phyloP scores from a whole-genome alignment of 139 green algal genomes.

The Tetraselmis chui region DNA sequence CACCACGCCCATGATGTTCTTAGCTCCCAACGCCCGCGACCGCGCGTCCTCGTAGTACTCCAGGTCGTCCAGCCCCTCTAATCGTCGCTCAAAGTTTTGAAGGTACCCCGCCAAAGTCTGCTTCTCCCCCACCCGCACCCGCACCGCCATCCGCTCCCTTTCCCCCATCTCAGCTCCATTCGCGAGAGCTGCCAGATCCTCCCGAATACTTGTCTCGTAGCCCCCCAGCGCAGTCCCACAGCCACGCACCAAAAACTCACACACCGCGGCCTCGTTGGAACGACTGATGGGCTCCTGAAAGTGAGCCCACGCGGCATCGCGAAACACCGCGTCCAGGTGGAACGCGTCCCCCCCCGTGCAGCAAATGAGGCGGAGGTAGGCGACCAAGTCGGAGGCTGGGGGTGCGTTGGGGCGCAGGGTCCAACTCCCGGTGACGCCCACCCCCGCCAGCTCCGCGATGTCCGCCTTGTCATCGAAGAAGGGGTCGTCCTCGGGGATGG shows the following conservation, averaged over 20 bases:
- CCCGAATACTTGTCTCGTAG: constrained; percentile 48
- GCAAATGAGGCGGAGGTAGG: constrained; percentile 78
- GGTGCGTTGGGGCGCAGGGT: constrained; percentile 29
- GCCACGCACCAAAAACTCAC: constrained; percentile 6
- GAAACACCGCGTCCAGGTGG: constrained; percentile 81
- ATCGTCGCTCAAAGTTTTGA: no score
- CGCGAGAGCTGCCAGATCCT: constrained; percentile 46
- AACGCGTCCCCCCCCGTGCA: no score
- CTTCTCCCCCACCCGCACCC: no score
- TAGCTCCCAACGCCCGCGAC: no score
- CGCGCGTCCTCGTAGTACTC: no score
- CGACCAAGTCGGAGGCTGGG: constrained; percentile 54
- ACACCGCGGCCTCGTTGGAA: constrained; percentile 78
- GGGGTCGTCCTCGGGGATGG: constrained; percentile 54
- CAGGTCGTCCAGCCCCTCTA: no score
- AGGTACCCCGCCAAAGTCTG: no score
- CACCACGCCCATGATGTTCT: no score
- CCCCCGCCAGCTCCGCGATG: constrained; percentile 71
- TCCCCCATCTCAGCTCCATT: no score
- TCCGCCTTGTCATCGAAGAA: constrained; percentile 86
- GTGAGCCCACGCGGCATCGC: constrained; percentile 65
- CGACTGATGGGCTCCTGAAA: constrained; percentile 68
- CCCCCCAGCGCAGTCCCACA: constrained; percentile 37
- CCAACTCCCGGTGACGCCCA: constrained; percentile 45
- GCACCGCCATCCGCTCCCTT: no score